A percentile compares a stretch with the other conserved stretches of the same genome.
Evolutionary conservation across 129 eudicot genomes (phyloP).

Genomic region (Kitagawia praeruptora): DNA sequence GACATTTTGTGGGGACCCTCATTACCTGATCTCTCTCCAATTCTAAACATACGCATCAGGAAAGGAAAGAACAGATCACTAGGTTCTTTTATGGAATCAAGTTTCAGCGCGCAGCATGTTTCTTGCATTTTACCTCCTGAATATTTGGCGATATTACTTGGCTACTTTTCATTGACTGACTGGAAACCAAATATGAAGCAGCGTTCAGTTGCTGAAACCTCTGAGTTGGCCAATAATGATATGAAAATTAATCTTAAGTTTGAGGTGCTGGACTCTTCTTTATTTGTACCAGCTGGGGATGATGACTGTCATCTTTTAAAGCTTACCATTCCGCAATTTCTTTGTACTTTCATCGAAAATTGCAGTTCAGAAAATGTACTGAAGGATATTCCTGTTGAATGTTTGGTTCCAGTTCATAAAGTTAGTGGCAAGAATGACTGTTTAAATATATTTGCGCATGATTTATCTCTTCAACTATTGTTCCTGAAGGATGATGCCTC

Average conservation of each 20-base stretch:
- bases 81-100: conserved; percentile 35
- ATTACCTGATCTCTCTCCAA: conserved; percentile 43
- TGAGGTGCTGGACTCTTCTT: conserved; percentile 67
- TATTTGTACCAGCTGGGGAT: conserved; percentile 44
- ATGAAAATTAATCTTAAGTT: conserved; percentile 35
- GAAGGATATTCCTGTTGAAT: conserved; percentile 47
- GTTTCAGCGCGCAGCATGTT: conserved; percentile 67
- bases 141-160: conserved; percentile 62
- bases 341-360: conserved; percentile 34
- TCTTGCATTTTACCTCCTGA: conserved; percentile 79
- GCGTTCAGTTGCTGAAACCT: conserved; percentile 12
- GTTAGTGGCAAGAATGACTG: conserved; percentile 39
- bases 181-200: conserved; percentile 39
- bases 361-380: conserved; percentile 22
- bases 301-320: conserved; percentile 43
- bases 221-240: conserved; percentile 10
- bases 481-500: conserved; percentile 29
- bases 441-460: conserved; percentile 61
- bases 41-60: conserved; percentile 53
- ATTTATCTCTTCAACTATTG: conserved; percentile 47
- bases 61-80: conserved; percentile 25
- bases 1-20: conserved; percentile 75
- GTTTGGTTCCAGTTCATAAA: conserved; percentile 41
- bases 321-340: conserved; percentile 51
- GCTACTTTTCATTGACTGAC: conserved; percentile 80